phyloP scores from a whole-genome alignment of 2,329 filamentous ascomycete genomes.

The Fusarium drepaniforme region DNA sequence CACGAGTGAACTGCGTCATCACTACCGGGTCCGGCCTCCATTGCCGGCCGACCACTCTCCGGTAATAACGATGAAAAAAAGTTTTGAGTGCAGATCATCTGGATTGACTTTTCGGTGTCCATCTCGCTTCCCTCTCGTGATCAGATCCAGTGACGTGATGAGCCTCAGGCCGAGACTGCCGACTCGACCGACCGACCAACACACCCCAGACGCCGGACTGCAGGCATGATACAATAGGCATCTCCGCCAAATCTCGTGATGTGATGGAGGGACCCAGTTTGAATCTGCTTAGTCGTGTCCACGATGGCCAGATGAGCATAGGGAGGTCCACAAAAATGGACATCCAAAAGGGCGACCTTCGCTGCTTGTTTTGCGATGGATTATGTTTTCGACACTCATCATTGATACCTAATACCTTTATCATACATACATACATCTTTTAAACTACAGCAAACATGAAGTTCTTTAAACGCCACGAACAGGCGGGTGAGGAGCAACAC shows the following conservation, averaged over 20 bases:
- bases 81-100: slow-evolving; percentile 32
- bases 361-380: slow-evolving; percentile 22
- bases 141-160: slow-evolving; percentile 31
- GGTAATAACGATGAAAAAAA: slow-evolving; percentile 16
- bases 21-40: slow-evolving; percentile 8
- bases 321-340: slow-evolving; percentile 36
- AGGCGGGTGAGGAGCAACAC: slow-evolving; percentile 34
- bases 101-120: slow-evolving; percentile 9
- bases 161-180: slow-evolving; percentile 26
- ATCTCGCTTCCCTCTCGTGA: slow-evolving; percentile 5
- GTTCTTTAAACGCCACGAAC: slow-evolving; percentile 38
- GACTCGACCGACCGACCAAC: background rate
- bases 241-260: slow-evolving; percentile 25
- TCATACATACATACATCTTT: background rate
- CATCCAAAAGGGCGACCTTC: slow-evolving; percentile 30
- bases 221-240: slow-evolving; percentile 27
- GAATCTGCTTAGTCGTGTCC: slow-evolving; percentile 15
- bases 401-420: background rate
- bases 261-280: slow-evolving; percentile 31
- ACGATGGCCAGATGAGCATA: slow-evolving; percentile 15
- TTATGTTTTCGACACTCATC: slow-evolving; percentile 17
- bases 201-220: slow-evolving; percentile 21
- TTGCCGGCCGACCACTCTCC: background rate
- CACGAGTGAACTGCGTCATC: slow-evolving; percentile 25
- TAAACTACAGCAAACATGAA: slow-evolving; percentile 32